Evolutionary conservation across 2,329 filamentous ascomycete genomes (phyloP).

Genomic region (Penicillium verrucosum): DNA sequence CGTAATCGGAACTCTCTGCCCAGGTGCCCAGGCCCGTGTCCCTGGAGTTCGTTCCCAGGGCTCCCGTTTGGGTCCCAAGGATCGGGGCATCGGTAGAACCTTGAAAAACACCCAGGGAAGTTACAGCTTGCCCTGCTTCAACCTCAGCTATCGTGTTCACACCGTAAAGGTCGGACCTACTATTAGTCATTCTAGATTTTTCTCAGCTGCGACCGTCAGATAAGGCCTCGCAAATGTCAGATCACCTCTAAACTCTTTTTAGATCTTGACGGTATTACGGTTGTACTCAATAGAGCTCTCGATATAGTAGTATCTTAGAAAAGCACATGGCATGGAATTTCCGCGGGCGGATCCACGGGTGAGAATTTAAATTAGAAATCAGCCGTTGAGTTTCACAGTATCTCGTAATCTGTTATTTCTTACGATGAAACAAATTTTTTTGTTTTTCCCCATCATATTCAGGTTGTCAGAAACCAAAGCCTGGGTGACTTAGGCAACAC

Average conservation of each 20-base stretch:
- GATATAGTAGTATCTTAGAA: background rate
- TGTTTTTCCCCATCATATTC: background rate
- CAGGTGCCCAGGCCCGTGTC: background rate
- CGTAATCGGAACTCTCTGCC: background rate
- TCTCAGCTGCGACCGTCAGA: constrained; percentile 9
- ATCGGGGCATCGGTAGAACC: background rate
- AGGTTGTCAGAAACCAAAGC: background rate
- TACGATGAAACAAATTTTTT: background rate
- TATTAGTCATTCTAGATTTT: background rate
- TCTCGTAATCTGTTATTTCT: background rate
- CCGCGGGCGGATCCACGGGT: background rate
- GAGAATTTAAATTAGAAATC: constrained; percentile 6
- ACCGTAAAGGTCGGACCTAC: background rate
- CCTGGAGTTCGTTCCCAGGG: background rate
- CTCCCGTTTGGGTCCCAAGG: background rate
- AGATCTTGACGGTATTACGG: background rate
- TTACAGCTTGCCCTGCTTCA: background rate
- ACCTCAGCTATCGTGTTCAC: background rate
- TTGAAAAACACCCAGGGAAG: background rate
- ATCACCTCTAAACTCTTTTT: background rate
- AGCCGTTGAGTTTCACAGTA: constrained; percentile 4
- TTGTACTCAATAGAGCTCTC: background rate
- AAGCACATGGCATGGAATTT: background rate
- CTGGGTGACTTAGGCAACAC: constrained; percentile 20
- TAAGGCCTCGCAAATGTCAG: background rate